phyloP scores from a whole-genome alignment of 2,329 filamentous ascomycete genomes.

The Paramyrothecium sp. region DNA sequence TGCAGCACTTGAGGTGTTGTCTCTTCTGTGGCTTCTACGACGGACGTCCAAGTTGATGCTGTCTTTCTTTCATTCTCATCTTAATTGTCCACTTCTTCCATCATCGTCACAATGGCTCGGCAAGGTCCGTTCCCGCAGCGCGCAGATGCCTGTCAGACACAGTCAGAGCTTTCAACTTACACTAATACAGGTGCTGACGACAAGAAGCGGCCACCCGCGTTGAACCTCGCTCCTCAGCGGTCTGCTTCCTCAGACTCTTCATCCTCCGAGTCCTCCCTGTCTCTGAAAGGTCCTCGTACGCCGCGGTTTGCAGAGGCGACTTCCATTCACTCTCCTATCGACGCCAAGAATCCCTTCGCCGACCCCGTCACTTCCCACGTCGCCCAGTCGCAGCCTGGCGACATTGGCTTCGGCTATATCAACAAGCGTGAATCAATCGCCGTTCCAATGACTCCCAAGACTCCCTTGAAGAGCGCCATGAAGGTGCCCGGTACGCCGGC shows the following conservation, averaged over 20 bases:
- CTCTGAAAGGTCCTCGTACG: slow-evolving; percentile 67
- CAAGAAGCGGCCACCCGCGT: slow-evolving; percentile 55
- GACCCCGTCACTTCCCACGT: slow-evolving; percentile 54
- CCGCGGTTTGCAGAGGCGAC: slow-evolving; percentile 82
- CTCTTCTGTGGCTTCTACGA: slow-evolving; percentile 17
- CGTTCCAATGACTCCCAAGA: slow-evolving; percentile 67
- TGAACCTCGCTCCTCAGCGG: slow-evolving; percentile 51
- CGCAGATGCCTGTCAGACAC: slow-evolving; percentile 2
- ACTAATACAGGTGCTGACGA: slow-evolving; percentile 39
- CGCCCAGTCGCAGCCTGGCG: slow-evolving; percentile 70
- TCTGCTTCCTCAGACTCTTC: slow-evolving; percentile 49
- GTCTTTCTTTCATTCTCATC: background rate
- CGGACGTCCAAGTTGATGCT: background rate
- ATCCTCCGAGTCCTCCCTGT: slow-evolving; percentile 52
- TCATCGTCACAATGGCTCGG: slow-evolving; percentile 28
- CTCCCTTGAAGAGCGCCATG: slow-evolving; percentile 86
- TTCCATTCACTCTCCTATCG: slow-evolving; percentile 73
- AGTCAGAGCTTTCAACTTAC: slow-evolving; percentile 18
- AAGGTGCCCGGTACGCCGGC: slow-evolving; percentile 82
- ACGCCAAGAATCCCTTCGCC: slow-evolving; percentile 58
- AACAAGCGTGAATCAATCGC: slow-evolving; percentile 58
- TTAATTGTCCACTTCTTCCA: background rate
- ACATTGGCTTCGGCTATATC: slow-evolving; percentile 93
- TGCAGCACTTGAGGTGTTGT: background rate
- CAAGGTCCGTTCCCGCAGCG: slow-evolving; percentile 33